A percentile compares a stretch with the other conserved stretches of the same genome.
Evolutionary conservation across 768 basidiomycete genomes (phyloP).

Genomic region (Paxillus involutus): DNA sequence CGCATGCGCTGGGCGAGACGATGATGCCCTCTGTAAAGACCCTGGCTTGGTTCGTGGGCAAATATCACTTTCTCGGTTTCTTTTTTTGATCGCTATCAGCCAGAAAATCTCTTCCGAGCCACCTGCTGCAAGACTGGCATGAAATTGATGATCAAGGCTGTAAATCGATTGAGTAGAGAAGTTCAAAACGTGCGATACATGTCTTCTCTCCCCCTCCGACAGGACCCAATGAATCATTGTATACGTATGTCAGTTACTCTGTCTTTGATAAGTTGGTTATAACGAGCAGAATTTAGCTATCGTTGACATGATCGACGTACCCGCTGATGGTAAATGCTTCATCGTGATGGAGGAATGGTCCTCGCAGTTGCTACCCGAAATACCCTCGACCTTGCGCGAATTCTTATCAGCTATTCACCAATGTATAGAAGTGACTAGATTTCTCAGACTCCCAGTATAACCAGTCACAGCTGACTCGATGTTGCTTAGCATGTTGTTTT

Average conservation of each 20-base stretch:
- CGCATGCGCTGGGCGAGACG: constrained; percentile 38
- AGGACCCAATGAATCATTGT: constrained; percentile 70
- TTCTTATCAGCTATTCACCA: constrained; percentile 63
- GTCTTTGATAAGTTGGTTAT: neutral
- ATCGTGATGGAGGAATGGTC: constrained; percentile 86
- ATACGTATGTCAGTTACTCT: constrained; percentile 55
- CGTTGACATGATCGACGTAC: constrained; percentile 57
- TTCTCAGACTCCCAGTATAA: neutral
- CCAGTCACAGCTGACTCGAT: constrained; percentile 1
- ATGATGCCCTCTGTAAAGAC: constrained; percentile 68
- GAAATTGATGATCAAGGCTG: constrained; percentile 68
- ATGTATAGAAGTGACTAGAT: constrained; percentile 59
- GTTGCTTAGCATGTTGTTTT: constrained; percentile 58
- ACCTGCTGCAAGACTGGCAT: constrained; percentile 47
- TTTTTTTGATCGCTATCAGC: constrained; percentile 39
- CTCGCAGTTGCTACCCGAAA: constrained; percentile 51
- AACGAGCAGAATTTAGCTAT: constrained; percentile 47
- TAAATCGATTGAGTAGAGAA: constrained; percentile 62
- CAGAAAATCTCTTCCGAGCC: constrained; percentile 72
- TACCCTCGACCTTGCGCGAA: constrained; percentile 49
- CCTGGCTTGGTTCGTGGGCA: constrained; percentile 58
- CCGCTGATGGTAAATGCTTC: constrained; percentile 54
- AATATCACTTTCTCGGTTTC: neutral
- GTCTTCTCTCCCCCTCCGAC: constrained; percentile 48
- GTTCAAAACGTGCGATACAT: constrained; percentile 57